A percentile compares a stretch with the other conserved stretches of the same genome.
These are phyloP conservation scores for Xylaria sp. DNA, from an alignment of 2,329 filamentous ascomycete genomes.

Conservation along the genomic window DNA sequence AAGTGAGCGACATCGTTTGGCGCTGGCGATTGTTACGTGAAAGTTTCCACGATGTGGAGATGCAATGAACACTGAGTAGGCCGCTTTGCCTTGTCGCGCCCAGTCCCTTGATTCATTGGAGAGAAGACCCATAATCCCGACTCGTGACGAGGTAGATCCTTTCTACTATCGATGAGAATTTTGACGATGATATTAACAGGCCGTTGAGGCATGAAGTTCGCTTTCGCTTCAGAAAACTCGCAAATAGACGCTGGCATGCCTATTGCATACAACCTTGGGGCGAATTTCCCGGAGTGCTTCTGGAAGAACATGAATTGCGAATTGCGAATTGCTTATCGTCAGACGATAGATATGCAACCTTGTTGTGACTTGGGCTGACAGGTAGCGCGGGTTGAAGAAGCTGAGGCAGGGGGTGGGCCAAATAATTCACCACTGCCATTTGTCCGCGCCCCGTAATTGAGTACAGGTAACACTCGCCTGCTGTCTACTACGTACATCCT, in stretches of 20 bases:
- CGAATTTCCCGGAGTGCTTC: background rate
- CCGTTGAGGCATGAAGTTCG: background rate
- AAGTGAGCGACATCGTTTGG: conserved; percentile 31
- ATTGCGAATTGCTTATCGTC: background rate
- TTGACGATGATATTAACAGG: background rate
- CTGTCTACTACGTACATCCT: background rate
- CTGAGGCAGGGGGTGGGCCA: conserved; percentile 25
- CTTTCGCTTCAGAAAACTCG: background rate
- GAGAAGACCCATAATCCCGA: conserved; percentile 31
- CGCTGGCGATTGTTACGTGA: conserved; percentile 35
- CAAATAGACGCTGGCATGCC: background rate
- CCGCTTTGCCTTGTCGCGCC: conserved; percentile 14
- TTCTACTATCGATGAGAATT: conserved; percentile 9
- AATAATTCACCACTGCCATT: background rate
- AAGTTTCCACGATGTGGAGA: conserved; percentile 43
- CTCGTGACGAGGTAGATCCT: conserved; percentile 36
- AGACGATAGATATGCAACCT: background rate
- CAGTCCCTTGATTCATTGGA: conserved; percentile 1
- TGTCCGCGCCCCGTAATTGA: background rate
- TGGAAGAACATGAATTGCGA: too few species aligned
- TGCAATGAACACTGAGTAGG: conserved; percentile 2
- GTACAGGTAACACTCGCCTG: background rate
- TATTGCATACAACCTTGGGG: background rate
- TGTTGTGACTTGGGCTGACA: conserved; percentile 1
- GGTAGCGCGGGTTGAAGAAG: conserved; percentile 21